A percentile compares a stretch with the other conserved stretches of the same genome.
These are phyloP conservation scores for Pythium sukuiense DNA, from an alignment of 352 stramenopile genomes.

Conservation along the genomic window DNA sequence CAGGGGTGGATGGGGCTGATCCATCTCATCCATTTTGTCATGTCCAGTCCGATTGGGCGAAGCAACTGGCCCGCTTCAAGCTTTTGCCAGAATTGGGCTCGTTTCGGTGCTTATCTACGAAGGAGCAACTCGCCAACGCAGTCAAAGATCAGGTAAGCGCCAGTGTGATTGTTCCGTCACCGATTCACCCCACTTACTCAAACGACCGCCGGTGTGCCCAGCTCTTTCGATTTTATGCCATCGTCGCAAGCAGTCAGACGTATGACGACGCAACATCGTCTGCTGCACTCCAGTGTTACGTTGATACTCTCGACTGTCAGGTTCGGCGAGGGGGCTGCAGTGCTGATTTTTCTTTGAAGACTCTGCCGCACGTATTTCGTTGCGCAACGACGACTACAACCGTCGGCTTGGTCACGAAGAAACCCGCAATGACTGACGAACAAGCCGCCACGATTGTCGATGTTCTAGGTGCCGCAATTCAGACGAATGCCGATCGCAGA, in stretches of 20 bases:
- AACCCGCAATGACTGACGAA: constrained; percentile 8
- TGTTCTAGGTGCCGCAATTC: constrained; percentile 5
- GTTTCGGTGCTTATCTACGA: background rate
- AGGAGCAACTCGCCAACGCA: background rate
- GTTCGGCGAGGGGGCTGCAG: constrained; percentile 5
- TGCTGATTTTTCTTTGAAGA: constrained; percentile 24
- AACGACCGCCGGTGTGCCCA: background rate
- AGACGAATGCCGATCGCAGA: background rate
- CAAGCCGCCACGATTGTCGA: constrained; percentile 9
- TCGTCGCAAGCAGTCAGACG: background rate
- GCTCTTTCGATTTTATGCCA: constrained; percentile 16
- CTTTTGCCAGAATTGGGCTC: constrained; percentile 16
- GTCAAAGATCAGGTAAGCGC: constrained; percentile 16
- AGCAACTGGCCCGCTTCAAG: background rate
- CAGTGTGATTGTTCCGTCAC: background rate
- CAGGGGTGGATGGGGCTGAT: background rate
- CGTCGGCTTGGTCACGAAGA: constrained; percentile 1
- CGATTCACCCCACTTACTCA: background rate
- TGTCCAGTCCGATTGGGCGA: constrained; percentile 3
- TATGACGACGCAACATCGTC: background rate
- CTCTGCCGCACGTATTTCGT: constrained; percentile 19
- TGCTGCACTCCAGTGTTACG: constrained; percentile 14
- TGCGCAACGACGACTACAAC: background rate
- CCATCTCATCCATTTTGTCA: background rate
- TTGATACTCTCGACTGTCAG: constrained; percentile 1